Conservation (phyloP, 1,284 basidiomycete genomes). For the Boletus austroedulis region DNA sequence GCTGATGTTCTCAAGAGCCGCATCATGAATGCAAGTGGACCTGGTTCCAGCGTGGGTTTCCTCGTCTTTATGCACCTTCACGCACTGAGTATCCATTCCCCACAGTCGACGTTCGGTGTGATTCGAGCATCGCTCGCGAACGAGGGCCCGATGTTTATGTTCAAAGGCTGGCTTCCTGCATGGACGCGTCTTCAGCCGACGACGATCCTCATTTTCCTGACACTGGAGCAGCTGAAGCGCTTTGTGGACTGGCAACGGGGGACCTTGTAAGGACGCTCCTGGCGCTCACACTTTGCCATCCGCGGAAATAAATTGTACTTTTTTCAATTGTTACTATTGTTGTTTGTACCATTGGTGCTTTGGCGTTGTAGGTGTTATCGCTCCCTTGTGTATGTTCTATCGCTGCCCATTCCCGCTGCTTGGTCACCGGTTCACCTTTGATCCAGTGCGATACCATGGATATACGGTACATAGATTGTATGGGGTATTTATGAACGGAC, state of each 20-base stretch:
- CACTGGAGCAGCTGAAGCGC: conserved; percentile 47
- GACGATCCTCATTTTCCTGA: conserved; percentile 82
- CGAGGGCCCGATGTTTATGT: conserved; percentile 89
- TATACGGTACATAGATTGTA: not conserved
- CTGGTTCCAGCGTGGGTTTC: conserved; percentile 62
- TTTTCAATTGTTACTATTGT: not conserved
- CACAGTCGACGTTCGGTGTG: conserved; percentile 65
- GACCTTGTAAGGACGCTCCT: conserved; percentile 9
- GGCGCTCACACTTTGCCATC: not conserved
- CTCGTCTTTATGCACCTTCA: not conserved
- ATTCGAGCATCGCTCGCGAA: conserved; percentile 70
- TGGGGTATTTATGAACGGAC: not conserved
- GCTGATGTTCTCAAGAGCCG: conserved; percentile 89
- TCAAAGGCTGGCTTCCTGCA: conserved; percentile 86
- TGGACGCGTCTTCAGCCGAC: conserved; percentile 85
- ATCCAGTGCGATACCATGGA: conserved; percentile 9
- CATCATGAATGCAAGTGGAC: conserved; percentile 87
- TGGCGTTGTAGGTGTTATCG: not conserved
- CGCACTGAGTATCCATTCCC: not conserved
- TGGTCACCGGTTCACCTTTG: not conserved
- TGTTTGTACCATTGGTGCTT: not conserved
- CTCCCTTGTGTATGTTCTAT: not conserved
- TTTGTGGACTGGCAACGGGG: conserved; percentile 27
- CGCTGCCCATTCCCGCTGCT: not conserved
- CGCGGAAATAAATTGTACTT: not conserved